Evolutionary conservation across 495 filamentous ascomycete genomes (phyloP).

Genomic region (Platismatia glauca): DNA sequence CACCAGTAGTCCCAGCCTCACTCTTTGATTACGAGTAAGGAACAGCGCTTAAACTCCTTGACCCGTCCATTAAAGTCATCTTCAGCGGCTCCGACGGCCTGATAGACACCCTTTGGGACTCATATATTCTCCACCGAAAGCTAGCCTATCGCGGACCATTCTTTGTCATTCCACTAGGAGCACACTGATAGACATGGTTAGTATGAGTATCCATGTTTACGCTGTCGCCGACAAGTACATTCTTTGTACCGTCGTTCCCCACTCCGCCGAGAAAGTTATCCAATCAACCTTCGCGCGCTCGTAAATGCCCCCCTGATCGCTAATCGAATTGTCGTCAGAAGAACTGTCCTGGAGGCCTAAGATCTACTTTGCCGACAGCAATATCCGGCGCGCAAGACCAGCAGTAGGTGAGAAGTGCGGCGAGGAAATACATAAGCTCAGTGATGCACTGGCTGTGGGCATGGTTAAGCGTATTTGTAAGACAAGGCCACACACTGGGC

Average conservation of each 20-base stretch:
- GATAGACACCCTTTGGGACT: neutral
- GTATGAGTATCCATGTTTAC: neutral
- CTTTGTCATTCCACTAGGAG: neutral
- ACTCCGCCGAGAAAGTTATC: neutral
- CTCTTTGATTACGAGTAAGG: neutral
- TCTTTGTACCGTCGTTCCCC: neutral
- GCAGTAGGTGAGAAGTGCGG: neutral
- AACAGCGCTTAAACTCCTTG: neutral
- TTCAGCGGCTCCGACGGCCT: neutral
- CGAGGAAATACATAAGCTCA: neutral
- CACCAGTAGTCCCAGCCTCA: neutral
- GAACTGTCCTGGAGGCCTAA: neutral
- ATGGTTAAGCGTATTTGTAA: neutral
- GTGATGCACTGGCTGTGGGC: neutral
- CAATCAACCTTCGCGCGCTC: neutral
- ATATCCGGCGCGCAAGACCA: neutral
- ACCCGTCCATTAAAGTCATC: neutral
- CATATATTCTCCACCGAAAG: neutral
- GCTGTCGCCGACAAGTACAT: neutral
- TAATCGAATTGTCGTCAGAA: neutral
- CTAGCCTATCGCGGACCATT: neutral
- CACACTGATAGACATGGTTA: neutral
- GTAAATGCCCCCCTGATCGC: neutral
- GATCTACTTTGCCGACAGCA: neutral
- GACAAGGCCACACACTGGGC: neutral